These are phyloP conservation scores for Pseudogymnoascus sp. DNA, from an alignment of 2,329 filamentous ascomycete species.

Conservation along the genomic window DNA sequence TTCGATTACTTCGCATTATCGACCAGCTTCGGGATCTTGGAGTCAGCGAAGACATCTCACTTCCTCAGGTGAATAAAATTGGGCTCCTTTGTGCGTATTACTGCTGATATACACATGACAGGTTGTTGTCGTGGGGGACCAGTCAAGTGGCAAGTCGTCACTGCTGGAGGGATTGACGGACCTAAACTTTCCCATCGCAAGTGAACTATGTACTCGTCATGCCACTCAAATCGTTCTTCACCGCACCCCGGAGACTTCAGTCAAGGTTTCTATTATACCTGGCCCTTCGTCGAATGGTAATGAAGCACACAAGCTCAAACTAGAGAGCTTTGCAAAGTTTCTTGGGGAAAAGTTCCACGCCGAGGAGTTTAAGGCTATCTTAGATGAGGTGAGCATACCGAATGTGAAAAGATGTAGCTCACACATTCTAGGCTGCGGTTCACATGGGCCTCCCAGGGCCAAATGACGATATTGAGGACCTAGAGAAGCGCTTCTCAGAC, in stretches of 20 bases:
- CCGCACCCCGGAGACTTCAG: not conserved
- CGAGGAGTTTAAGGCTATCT: not conserved
- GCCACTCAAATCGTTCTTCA: conserved; percentile 36
- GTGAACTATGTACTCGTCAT: conserved; percentile 34
- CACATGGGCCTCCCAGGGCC: not conserved
- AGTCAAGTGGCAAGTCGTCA: conserved; percentile 31
- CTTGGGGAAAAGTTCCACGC: not conserved
- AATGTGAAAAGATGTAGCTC: not conserved
- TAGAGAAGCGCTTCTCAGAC: conserved; percentile 9
- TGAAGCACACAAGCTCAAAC: not conserved
- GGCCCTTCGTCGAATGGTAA: not conserved
- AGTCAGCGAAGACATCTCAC: too few species aligned
- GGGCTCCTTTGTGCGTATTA: too few species aligned
- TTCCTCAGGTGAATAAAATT: too few species aligned
- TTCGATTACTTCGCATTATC: too few species aligned
- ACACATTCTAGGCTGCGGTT: not conserved
- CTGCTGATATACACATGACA: conserved; percentile 21
- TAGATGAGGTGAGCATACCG: not conserved
- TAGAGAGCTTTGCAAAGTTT: not conserved
- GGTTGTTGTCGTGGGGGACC: conserved; percentile 35
- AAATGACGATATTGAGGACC: not conserved
- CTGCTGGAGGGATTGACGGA: conserved; percentile 28
- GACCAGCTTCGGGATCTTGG: too few species aligned
- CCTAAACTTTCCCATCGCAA: conserved; percentile 31
- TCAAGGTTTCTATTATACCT: conserved; percentile 11